Percentiles rank a stretch among this genome's conserved stretches.
Conservation (phyloP, 495 filamentous ascomycete genomes). For the Penicillium samsonianum region DNA sequence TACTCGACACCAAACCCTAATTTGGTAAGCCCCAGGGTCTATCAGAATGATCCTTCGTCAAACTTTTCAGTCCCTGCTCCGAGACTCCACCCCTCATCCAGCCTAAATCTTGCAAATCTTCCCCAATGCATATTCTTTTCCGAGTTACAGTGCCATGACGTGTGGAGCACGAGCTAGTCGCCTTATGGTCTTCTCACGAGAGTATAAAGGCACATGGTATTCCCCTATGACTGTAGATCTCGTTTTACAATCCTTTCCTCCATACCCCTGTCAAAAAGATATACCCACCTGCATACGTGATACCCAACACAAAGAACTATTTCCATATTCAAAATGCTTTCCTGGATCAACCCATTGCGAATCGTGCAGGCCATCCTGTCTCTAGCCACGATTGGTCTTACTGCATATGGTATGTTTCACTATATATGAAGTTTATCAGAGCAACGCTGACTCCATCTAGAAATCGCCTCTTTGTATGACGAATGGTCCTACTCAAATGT, state of each 20-base stretch:
- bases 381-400: constrained; percentile 64
- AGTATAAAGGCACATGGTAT: constrained; percentile 10
- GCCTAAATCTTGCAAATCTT: not conserved
- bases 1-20: constrained; percentile 13
- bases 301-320: not conserved
- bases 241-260: not conserved
- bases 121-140: not conserved
- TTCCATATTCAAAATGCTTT: constrained; percentile 20
- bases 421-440: not conserved
- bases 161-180: not conserved
- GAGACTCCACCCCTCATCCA: not conserved
- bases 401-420: constrained; percentile 59
- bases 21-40: constrained; percentile 6
- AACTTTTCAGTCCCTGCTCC: constrained; percentile 3
- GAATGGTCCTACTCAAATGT: constrained; percentile 30
- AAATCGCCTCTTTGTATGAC: constrained; percentile 33
- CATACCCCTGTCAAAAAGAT: not conserved
- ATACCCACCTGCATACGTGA: not conserved
- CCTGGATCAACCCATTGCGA: constrained; percentile 53
- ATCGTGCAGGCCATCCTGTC: constrained; percentile 59
- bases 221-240: constrained; percentile 2
- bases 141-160: constrained; percentile 6
- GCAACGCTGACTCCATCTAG: constrained; percentile 10
- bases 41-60: not conserved
- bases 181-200: constrained; percentile 1